Conservation (phyloP, 2,329 filamentous ascomycete species). For the Colletotrichum sojae region DNA sequence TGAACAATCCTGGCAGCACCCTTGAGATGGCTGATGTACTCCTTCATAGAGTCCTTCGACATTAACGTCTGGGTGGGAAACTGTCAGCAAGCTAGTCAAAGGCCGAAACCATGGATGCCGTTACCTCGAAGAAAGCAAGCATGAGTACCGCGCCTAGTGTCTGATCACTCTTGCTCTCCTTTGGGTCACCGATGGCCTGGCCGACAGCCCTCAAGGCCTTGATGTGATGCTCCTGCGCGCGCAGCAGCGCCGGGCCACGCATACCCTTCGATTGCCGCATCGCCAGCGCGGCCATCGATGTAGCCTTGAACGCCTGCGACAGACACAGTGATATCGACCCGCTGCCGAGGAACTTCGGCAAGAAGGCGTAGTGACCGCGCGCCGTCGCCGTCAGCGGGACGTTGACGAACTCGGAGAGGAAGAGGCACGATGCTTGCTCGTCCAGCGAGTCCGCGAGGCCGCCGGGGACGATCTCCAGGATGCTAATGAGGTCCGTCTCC, state of each 20-base stretch:
- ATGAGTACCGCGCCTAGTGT: constrained; percentile 40
- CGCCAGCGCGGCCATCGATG: constrained; percentile 39
- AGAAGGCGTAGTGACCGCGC: constrained; percentile 35
- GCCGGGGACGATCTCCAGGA: constrained; percentile 28
- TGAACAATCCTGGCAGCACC: constrained; percentile 43
- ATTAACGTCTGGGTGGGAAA: constrained; percentile 26
- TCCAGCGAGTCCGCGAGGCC: constrained; percentile 32
- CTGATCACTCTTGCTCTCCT: constrained; percentile 33
- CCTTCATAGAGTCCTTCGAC: constrained; percentile 41
- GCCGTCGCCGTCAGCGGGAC: constrained; percentile 26
- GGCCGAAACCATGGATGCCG: fast-evolving
- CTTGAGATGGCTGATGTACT: constrained; percentile 44
- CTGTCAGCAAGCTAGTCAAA: background rate
- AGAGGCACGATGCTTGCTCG: constrained; percentile 39
- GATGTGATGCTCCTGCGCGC: constrained; percentile 39
- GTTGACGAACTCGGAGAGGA: constrained; percentile 40
- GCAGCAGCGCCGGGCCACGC: constrained; percentile 18
- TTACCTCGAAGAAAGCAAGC: constrained; percentile 42
- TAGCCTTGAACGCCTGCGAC: constrained; percentile 36
- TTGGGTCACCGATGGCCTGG: constrained; percentile 34
- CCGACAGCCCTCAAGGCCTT: constrained; percentile 36
- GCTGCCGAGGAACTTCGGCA: constrained; percentile 36
- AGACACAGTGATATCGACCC: constrained; percentile 33
- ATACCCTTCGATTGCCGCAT: constrained; percentile 28
- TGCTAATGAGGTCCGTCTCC: constrained; percentile 27